phyloP scores from a whole-genome alignment of 2,329 filamentous ascomycete genomes.

The Tolypocladium sp. region DNA sequence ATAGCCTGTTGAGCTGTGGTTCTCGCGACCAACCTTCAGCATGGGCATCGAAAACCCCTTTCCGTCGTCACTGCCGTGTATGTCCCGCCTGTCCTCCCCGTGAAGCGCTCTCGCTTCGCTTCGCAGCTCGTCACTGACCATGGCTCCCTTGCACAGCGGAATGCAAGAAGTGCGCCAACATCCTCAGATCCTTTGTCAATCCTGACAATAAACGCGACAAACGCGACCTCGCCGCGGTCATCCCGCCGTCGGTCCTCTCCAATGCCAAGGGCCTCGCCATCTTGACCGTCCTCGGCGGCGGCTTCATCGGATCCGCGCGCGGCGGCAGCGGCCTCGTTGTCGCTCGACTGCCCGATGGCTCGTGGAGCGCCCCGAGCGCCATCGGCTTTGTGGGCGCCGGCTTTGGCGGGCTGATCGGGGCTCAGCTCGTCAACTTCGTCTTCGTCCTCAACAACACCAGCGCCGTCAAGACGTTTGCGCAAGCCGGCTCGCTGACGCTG shows the following conservation, averaged over 20 bases:
- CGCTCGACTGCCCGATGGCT: conserved; percentile 65
- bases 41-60: conserved; percentile 62
- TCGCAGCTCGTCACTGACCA: neutral
- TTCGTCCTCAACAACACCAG: conserved; percentile 92
- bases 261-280: conserved; percentile 88
- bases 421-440: conserved; percentile 88
- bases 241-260: conserved; percentile 80
- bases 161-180: conserved; percentile 95
- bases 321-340: conserved; percentile 79
- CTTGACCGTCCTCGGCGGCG: conserved; percentile 78
- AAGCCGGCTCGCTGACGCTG: conserved; percentile 82
- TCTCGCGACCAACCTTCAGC: neutral
- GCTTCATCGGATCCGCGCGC: conserved; percentile 73
- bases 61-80: conserved; percentile 59
- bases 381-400: conserved; percentile 75
- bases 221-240: conserved; percentile 90
- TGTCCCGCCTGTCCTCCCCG: conserved; percentile 24
- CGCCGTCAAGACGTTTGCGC: conserved; percentile 89
- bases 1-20: neutral
- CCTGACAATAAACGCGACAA: conserved; percentile 53
- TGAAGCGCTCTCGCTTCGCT: neutral
- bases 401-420: conserved; percentile 78
- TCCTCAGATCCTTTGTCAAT: conserved; percentile 89
- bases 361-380: conserved; percentile 74
- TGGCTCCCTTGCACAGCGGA: conserved; percentile 53